These are phyloP conservation scores for Fistulinella prunicolor DNA, from an alignment of 768 basidiomycete genomes.

Conservation along the genomic window DNA sequence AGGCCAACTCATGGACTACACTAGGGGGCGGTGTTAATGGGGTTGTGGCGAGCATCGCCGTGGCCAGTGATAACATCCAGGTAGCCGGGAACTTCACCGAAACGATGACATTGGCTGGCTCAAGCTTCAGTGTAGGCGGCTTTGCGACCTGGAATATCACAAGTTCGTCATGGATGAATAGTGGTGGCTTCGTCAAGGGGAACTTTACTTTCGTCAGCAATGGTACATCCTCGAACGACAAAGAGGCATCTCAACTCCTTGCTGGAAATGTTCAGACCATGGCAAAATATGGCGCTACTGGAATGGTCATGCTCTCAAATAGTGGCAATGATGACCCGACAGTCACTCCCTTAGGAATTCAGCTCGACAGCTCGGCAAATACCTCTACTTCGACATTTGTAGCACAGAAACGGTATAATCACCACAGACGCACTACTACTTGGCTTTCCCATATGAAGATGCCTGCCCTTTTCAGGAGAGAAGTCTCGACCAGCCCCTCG, in stretches of 20 bases:
- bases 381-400: conserved; percentile 31
- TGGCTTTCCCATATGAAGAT: conserved; percentile 53
- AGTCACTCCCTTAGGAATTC: conserved; percentile 60
- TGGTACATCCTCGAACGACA: conserved; percentile 46
- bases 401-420: conserved; percentile 38
- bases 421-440: conserved; percentile 33
- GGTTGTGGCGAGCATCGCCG: conserved; percentile 56
- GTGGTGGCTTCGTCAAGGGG: conserved; percentile 71
- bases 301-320: conserved; percentile 76
- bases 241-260: conserved; percentile 51
- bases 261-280: conserved; percentile 64
- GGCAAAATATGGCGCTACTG: conserved; percentile 67
- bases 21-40: conserved; percentile 78
- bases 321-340: conserved; percentile 52
- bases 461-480: conserved; percentile 46
- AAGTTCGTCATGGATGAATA: conserved; percentile 63
- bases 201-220: conserved; percentile 69
- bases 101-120: conserved; percentile 36
- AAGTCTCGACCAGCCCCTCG: conserved; percentile 43
- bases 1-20: conserved; percentile 60
- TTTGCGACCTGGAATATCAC: conserved; percentile 73
- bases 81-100: conserved; percentile 76
- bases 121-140: conserved; percentile 47
- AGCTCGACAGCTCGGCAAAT: conserved; percentile 45
- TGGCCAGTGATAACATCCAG: conserved; percentile 50